Evolutionary conservation across 1,284 basidiomycete species (phyloP).

Genomic region (Apiotrichum akiyoshidainum): DNA sequence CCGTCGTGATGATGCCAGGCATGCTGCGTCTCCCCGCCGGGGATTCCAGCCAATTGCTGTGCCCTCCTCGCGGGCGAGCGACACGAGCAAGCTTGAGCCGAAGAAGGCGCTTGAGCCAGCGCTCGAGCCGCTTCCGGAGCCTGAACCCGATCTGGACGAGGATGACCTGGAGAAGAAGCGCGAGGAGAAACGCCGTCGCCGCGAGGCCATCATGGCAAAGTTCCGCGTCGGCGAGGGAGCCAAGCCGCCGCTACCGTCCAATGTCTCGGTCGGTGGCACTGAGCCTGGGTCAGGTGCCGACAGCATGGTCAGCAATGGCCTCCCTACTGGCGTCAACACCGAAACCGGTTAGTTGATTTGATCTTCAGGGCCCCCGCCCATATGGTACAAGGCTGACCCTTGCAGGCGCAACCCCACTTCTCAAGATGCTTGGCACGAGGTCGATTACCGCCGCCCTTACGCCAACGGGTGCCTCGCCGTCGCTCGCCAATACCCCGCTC

Average conservation of each 20-base stretch:
- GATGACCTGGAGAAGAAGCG: conserved; percentile 68
- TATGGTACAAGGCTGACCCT: neutral
- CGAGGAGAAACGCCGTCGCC: conserved; percentile 72
- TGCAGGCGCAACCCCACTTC: conserved; percentile 36
- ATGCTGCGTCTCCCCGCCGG: conserved; percentile 43
- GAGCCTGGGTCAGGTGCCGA: conserved; percentile 28
- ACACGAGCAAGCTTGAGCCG: conserved; percentile 2
- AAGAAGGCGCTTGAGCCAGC: conserved; percentile 16
- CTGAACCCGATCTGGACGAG: conserved; percentile 59
- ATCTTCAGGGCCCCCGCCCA: neutral
- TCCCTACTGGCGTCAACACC: conserved; percentile 31
- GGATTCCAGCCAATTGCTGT: conserved; percentile 30
- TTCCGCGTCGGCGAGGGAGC: conserved; percentile 51
- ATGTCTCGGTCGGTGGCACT: neutral
- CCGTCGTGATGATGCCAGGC: conserved; percentile 2
- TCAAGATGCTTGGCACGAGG: conserved; percentile 33
- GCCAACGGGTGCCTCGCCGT: conserved; percentile 29
- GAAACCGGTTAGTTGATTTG: conserved; percentile 27
- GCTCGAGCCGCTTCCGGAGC: conserved; percentile 25
- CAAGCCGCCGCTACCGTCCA: conserved; percentile 10
- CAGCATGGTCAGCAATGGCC: conserved; percentile 39
- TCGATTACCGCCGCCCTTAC: conserved; percentile 26
- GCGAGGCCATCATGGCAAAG: conserved; percentile 81
- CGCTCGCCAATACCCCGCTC: conserved; percentile 35
- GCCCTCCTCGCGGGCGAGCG: conserved; percentile 54